phyloP scores from a whole-genome alignment of 345 rosid species.

The Gossypium longicalyx region DNA sequence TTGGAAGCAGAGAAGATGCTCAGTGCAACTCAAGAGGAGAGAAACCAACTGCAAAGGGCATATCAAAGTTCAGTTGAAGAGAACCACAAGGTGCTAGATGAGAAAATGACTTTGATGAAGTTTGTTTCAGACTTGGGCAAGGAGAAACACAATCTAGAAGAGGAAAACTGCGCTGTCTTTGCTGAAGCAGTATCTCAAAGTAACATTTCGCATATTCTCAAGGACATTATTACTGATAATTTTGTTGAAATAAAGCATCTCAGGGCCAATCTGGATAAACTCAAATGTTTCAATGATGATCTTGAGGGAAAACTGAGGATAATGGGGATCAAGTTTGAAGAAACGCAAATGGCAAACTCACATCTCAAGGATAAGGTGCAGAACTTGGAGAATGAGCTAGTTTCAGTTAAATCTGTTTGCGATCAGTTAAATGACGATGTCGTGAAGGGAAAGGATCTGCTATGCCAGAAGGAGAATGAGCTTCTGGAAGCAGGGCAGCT shows the following conservation, averaged over 20 bases:
- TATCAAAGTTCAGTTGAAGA: constrained; percentile 43
- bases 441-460: constrained; percentile 33
- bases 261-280: constrained; percentile 35
- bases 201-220: constrained; percentile 48
- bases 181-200: constrained; percentile 51
- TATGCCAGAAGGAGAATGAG: constrained; percentile 42
- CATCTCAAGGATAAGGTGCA: constrained; percentile 34
- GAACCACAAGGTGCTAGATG: constrained; percentile 41
- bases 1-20: constrained; percentile 40
- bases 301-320: constrained; percentile 47
- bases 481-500: constrained; percentile 39
- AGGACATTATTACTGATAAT: constrained; percentile 42
- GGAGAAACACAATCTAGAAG: constrained; percentile 54
- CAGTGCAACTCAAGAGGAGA: constrained; percentile 32
- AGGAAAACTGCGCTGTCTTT: constrained; percentile 44
- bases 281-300: constrained; percentile 40
- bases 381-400: constrained; percentile 37
- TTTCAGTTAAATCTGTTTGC: constrained; percentile 35
- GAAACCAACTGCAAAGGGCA: constrained; percentile 38
- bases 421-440: constrained; percentile 44
- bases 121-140: constrained; percentile 37
- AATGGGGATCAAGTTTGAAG: constrained; percentile 40
- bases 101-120: constrained; percentile 42
- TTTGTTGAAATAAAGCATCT: constrained; percentile 43
- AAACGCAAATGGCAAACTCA: constrained; percentile 30